These are phyloP conservation scores for Chaetomiaceae sp. DNA, from an alignment of 2,329 filamentous ascomycete species.

Conservation along the genomic window DNA sequence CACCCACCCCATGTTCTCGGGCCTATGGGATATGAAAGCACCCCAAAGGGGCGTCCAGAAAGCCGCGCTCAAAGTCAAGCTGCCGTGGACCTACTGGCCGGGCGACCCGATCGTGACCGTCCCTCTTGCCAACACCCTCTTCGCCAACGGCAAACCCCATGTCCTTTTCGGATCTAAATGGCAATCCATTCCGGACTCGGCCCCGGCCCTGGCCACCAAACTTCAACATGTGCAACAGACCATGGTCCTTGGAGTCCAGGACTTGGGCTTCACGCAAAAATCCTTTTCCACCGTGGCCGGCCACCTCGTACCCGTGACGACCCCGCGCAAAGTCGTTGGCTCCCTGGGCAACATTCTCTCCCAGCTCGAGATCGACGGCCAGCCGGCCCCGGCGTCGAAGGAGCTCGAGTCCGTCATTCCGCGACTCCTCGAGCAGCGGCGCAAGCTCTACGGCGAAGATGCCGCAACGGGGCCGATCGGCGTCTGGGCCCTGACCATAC, in stretches of 20 bases:
- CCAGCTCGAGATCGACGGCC: slow-evolving; percentile 48
- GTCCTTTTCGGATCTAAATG: slow-evolving; percentile 50
- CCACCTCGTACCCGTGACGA: slow-evolving; percentile 60
- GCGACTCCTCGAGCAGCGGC: slow-evolving; percentile 46
- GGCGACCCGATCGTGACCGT: slow-evolving; percentile 43
- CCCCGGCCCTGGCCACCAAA: slow-evolving; percentile 32
- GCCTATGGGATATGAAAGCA: slow-evolving; percentile 35
- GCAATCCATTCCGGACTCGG: slow-evolving; percentile 24
- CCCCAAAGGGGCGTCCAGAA: not conserved
- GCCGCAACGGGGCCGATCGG: slow-evolving; percentile 43
- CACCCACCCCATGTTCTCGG: slow-evolving; percentile 40
- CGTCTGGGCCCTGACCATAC: slow-evolving; percentile 70
- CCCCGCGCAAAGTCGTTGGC: slow-evolving; percentile 56
- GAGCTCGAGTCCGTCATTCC: slow-evolving; percentile 67
- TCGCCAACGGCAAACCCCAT: slow-evolving; percentile 62
- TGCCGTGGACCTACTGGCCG: slow-evolving; percentile 20
- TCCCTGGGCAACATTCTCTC: slow-evolving; percentile 77
- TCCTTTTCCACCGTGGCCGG: slow-evolving; percentile 19
- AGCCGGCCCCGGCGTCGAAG: slow-evolving; percentile 57
- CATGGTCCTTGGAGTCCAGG: slow-evolving; percentile 9
- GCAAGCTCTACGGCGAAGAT: slow-evolving; percentile 5
- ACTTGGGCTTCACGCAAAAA: not conserved
- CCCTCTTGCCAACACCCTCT: slow-evolving; percentile 73
- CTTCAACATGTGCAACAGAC: slow-evolving; percentile 39
- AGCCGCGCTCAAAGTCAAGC: slow-evolving; percentile 35